Evolutionary conservation across 2,329 filamentous ascomycete species (phyloP).

Genomic region (Epichloe sylvatica): DNA sequence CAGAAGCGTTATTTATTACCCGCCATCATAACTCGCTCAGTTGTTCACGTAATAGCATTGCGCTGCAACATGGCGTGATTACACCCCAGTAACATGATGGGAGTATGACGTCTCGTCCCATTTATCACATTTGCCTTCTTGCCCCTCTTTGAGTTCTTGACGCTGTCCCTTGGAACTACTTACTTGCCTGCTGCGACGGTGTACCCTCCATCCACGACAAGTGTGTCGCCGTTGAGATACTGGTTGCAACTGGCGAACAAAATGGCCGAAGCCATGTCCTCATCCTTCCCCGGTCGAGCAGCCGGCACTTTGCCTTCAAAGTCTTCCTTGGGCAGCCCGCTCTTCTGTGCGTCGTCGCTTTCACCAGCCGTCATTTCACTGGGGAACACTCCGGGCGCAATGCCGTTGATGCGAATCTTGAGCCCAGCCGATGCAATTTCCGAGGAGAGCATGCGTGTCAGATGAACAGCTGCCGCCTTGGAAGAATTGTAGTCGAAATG

Average conservation of each 20-base stretch:
- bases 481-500: constrained; percentile 51
- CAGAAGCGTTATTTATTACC: no score
- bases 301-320: constrained; percentile 48
- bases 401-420: constrained; percentile 55
- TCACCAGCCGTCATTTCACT: constrained; percentile 55
- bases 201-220: constrained; percentile 32
- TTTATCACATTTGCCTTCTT: no score
- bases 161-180: background rate
- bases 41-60: no score
- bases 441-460: constrained; percentile 48
- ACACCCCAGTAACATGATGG: background rate
- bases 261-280: constrained; percentile 57
- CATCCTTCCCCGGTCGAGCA: constrained; percentile 50
- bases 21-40: no score
- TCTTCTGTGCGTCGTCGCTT: constrained; percentile 38
- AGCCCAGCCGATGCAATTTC: constrained; percentile 46
- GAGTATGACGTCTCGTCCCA: background rate
- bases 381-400: constrained; percentile 57
- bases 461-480: constrained; percentile 51
- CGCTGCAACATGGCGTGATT: no score
- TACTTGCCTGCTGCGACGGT: constrained; percentile 23
- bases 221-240: constrained; percentile 29
- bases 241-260: constrained; percentile 36
- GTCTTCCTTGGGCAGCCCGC: constrained; percentile 40
- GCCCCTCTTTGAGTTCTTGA: no score